Base-by-base conservation (phyloP, 202 grass and related monocot genomes). In the Carex arenaria region DNA sequence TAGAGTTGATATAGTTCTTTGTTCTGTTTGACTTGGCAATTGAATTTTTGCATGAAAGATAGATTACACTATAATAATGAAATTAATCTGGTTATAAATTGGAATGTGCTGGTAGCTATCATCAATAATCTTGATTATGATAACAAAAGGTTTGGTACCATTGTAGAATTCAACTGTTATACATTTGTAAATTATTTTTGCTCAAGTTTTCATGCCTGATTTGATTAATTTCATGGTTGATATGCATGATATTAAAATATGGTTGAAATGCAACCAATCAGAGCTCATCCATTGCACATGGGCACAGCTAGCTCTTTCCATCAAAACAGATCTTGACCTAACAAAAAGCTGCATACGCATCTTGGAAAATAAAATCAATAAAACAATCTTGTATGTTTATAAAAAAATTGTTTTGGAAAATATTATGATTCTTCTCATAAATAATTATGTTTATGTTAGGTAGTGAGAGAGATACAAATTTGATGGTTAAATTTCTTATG, bases 241-340 rank as follows among this genome's bases (percentile, higher is more conserved):
- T 55, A 31, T 55, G 72, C 53, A 78, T 78, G 28, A 78, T 18
- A 60, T n/a, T 60, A 59, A 14, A 31, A 40, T 59, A 59, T 78
- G 17, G 30, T 78, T 78, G 72, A 59, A 60, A 78, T 8, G 17
- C 53, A 78, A 12, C 73, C 20, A 78, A 36, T 14, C 17, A 59
- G 28, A 34, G 52, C 8, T 62, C 60, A 60, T 59, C 19, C 52
- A 40, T n/a, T 78, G 72, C 74, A 78, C 74, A 60, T 78, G 74
- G 67, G 15, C 20, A 49, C 3, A 26, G 74, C 10, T 59, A 13
- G 9, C 4, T 40, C 74, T 78, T 78, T 40, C 13, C 13, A 78
- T 60, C 54, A 34, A 61, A 78, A 78, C 53, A 56, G 38, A 59
- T 57, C 54, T 18, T 57, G 60, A 78, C 54, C 73, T 60, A 38